phyloP scores from a whole-genome alignment of 352 stramenopile species.

The Labyrinthula sp. region DNA sequence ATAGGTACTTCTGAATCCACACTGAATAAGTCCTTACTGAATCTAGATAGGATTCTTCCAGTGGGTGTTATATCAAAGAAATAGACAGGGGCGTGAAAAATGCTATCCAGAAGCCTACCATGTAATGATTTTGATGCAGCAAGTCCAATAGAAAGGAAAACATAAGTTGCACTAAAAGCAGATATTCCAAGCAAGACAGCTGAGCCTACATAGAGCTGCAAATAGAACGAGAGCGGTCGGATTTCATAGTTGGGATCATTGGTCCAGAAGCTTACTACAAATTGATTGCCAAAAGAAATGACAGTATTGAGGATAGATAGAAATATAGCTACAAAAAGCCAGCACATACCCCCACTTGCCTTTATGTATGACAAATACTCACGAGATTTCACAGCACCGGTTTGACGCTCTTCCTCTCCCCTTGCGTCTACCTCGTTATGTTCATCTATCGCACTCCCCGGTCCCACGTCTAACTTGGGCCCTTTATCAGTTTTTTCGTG shows the following conservation, averaged over 20 bases:
- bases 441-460: neutral
- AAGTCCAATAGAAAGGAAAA: slow-evolving; percentile 45
- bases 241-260: slow-evolving; percentile 30
- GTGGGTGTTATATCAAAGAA: slow-evolving; percentile 46
- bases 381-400: slow-evolving; percentile 1
- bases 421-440: slow-evolving; percentile 3
- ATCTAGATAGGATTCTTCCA: slow-evolving; percentile 48
- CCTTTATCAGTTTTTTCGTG: neutral
- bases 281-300: slow-evolving; percentile 54
- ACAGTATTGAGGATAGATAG: slow-evolving; percentile 53
- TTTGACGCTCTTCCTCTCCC: slow-evolving; percentile 17
- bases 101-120: slow-evolving; percentile 3
- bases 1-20: slow-evolving; percentile 42
- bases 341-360: slow-evolving; percentile 1
- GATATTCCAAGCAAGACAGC: slow-evolving; percentile 40
- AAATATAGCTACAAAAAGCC: neutral
- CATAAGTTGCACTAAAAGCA: slow-evolving; percentile 41
- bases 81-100: slow-evolving; percentile 37
- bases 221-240: slow-evolving; percentile 30
- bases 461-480: neutral
- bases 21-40: slow-evolving; percentile 50
- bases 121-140: slow-evolving; percentile 34
- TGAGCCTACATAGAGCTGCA: slow-evolving; percentile 23
- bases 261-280: slow-evolving; percentile 81
- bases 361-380: slow-evolving; percentile 7